These are phyloP conservation scores for Cladophialophora immunda DNA, from an alignment of 2,329 filamentous ascomycete genomes.

Conservation along the genomic window DNA sequence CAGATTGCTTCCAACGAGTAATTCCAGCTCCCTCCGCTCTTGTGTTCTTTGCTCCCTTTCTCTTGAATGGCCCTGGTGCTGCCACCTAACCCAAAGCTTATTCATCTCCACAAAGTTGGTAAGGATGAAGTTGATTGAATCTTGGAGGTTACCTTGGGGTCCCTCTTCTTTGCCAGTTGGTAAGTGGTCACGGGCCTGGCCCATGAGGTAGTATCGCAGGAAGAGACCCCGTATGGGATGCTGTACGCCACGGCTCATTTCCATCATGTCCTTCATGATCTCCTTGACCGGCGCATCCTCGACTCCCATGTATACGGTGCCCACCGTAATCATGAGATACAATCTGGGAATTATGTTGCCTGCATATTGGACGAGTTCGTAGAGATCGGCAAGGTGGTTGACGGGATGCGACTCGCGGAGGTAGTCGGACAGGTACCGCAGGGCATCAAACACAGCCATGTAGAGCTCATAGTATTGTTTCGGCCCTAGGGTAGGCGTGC, in stretches of 20 bases:
- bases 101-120: slow-evolving; percentile 99
- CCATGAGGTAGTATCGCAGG: slow-evolving; percentile 92
- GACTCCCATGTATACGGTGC: slow-evolving; percentile 98
- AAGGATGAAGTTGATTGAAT: slow-evolving; percentile 96
- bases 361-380: slow-evolving; percentile 97
- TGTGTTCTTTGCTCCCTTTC: slow-evolving; percentile 93
- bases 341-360: slow-evolving; percentile 96
- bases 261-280: slow-evolving; percentile 99
- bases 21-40: slow-evolving; percentile 92
- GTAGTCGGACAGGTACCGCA: slow-evolving; percentile 95
- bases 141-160: slow-evolving; percentile 92
- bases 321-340: slow-evolving; percentile 99
- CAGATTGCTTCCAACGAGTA: slow-evolving; percentile 95
- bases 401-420: slow-evolving; percentile 96
- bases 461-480: slow-evolving; percentile 99
- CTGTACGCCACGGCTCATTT: slow-evolving; percentile 98
- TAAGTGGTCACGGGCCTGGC: slow-evolving; percentile 89
- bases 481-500: slow-evolving; percentile 94
- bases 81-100: slow-evolving; percentile 96
- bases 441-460: slow-evolving; percentile 97
- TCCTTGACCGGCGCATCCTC: slow-evolving; percentile 98
- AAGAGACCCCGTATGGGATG: slow-evolving; percentile 96
- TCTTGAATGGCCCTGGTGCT: slow-evolving; percentile 95
- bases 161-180: slow-evolving; percentile 85
- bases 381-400: slow-evolving; percentile 96